phyloP scores from a whole-genome alignment of 176 grass and related monocot species.

The Typha latifolia region DNA sequence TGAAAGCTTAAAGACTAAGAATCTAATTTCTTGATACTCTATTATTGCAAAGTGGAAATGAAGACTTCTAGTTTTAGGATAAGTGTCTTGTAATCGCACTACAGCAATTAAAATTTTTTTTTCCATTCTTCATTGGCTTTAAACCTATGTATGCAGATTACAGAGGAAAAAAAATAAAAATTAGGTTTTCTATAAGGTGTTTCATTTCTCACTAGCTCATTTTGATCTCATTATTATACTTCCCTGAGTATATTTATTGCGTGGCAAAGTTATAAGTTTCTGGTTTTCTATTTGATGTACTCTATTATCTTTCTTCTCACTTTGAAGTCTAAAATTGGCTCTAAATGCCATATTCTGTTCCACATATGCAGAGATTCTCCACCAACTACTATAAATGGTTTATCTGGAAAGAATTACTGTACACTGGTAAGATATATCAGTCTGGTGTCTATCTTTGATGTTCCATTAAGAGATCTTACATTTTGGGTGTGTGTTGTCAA shows the following conservation, averaged over 20 bases:
- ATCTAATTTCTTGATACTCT: too few species aligned
- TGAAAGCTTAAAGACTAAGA: too few species aligned
- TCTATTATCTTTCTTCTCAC: slow-evolving; percentile 7
- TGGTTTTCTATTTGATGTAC: neutral
- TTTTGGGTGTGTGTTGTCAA: neutral
- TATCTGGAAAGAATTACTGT: slow-evolving; percentile 57
- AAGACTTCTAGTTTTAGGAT: too few species aligned
- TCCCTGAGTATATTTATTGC: neutral
- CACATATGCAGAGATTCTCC: slow-evolving; percentile 53
- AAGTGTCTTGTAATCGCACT: too few species aligned
- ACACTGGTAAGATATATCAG: slow-evolving; percentile 49
- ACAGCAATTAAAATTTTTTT: too few species aligned
- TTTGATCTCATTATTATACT: neutral
- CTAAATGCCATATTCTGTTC: slow-evolving; percentile 12
- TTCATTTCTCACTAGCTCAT: neutral
- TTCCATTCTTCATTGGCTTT: too few species aligned
- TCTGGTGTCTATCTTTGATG: slow-evolving; percentile 10
- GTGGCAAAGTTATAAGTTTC: neutral
- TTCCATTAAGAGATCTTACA: slow-evolving; percentile 5
- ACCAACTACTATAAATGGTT: slow-evolving; percentile 35
- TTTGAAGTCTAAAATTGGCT: slow-evolving; percentile 2
- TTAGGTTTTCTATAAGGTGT: neutral
- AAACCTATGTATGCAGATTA: too few species aligned
- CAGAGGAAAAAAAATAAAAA: neutral
- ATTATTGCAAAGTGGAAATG: too few species aligned